phyloP scores from a whole-genome alignment of 176 grass and related monocot species.

The Cocos nucifera region DNA sequence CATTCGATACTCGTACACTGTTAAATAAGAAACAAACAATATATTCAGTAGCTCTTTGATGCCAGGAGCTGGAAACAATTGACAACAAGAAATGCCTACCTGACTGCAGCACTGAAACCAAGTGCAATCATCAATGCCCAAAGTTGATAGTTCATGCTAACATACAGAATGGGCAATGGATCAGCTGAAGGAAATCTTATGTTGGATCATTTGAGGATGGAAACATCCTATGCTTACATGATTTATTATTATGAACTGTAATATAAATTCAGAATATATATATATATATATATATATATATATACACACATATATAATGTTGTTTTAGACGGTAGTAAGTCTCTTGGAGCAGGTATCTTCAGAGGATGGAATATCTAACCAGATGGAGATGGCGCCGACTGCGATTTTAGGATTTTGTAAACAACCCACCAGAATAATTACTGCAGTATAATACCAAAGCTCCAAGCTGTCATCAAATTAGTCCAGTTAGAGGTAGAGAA shows the following conservation, averaged over 20 bases:
- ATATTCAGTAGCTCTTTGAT: no score
- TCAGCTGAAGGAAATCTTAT: no score
- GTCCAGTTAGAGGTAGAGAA: not conserved
- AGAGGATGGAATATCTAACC: conserved; percentile 14
- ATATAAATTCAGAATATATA: no score
- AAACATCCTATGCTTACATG: no score
- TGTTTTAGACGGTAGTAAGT: no score
- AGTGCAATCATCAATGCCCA: conserved; percentile 64
- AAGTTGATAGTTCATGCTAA: conserved; percentile 60
- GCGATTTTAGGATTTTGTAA: conserved; percentile 49
- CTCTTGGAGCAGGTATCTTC: no score
- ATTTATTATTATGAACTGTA: no score
- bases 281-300: no score
- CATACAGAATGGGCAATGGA: not conserved
- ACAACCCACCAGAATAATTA: conserved; percentile 62
- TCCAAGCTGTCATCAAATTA: conserved; percentile 37
- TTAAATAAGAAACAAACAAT: not conserved
- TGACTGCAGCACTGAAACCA: conserved; percentile 59
- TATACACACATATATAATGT: no score
- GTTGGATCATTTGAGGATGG: no score
- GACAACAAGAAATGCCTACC: conserved; percentile 17
- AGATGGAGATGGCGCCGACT: conserved; percentile 54
- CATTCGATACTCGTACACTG: conserved; percentile 71
- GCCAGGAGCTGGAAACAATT: no score
- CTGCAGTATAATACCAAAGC: conserved; percentile 59